Evolutionary conservation across 2,329 filamentous ascomycete genomes (phyloP).

Genomic region (Nemania serpens): DNA sequence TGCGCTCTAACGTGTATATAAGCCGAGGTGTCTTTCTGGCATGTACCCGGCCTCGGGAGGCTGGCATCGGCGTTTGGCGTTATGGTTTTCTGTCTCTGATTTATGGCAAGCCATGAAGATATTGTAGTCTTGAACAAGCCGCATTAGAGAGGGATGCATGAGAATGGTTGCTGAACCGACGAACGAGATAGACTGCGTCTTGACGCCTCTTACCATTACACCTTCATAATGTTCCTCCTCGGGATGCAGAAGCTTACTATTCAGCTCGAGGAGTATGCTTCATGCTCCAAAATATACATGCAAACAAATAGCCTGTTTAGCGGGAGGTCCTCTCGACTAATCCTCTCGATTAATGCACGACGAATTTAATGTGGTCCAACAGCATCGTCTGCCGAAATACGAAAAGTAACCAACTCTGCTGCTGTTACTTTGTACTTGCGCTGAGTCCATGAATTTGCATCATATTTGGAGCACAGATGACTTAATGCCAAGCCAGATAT

Average conservation of each 20-base stretch:
- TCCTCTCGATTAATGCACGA: no score
- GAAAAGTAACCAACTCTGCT: not conserved
- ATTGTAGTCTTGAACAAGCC: slow-evolving; percentile 8
- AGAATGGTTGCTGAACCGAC: slow-evolving; percentile 15
- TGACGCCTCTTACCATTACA: slow-evolving; percentile 18
- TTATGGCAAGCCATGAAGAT: slow-evolving; percentile 19
- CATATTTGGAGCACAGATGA: not conserved
- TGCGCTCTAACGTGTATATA: slow-evolving; percentile 19
- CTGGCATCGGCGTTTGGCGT: slow-evolving; percentile 25
- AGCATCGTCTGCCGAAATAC: not conserved
- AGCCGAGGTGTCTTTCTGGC: slow-evolving; percentile 1
- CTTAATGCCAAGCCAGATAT: slow-evolving; percentile 16
- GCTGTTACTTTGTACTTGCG: not conserved
- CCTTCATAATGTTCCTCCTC: slow-evolving; percentile 22
- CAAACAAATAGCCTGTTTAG: not conserved
- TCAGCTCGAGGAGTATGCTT: slow-evolving; percentile 16
- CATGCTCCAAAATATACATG: not conserved
- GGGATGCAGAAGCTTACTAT: not conserved
- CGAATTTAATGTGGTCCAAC: not conserved
- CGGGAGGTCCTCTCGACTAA: not conserved
- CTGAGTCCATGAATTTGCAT: not conserved
- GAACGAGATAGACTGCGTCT: slow-evolving; percentile 24
- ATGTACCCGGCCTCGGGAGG: slow-evolving; percentile 10
- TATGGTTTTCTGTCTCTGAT: slow-evolving; percentile 15
- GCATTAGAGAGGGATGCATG: slow-evolving; percentile 27